Percentiles rank a stretch among this genome's conserved stretches.
These are phyloP conservation scores for Erysimum cheiri DNA, from an alignment of 441 rosid genomes.

Conservation along the genomic window DNA sequence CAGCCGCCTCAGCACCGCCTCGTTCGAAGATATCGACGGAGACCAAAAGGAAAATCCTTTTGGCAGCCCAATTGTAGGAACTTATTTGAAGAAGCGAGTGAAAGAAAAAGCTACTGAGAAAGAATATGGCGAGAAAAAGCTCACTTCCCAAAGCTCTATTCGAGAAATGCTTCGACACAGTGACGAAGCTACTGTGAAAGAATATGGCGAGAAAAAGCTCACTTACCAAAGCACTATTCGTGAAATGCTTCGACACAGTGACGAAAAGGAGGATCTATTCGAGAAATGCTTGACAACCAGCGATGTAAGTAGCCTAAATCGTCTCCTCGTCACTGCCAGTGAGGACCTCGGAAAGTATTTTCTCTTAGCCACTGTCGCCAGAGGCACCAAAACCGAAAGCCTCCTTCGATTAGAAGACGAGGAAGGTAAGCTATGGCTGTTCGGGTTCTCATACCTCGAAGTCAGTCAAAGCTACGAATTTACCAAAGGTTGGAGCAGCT, in stretches of 20 bases:
- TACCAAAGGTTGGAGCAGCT: slow-evolving; percentile 87
- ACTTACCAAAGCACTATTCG: too few relatives aligned
- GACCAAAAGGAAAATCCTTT: slow-evolving; percentile 5
- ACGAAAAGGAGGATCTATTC: not conserved
- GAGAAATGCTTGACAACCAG: not conserved
- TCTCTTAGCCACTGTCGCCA: too few relatives aligned
- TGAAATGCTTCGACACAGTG: too few relatives aligned
- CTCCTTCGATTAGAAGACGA: slow-evolving; percentile 65
- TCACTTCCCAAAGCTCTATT: not conserved
- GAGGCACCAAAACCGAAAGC: not conserved
- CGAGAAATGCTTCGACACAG: too few relatives aligned
- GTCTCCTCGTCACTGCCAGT: too few relatives aligned
- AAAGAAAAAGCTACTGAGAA: not conserved
- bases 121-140: not conserved
- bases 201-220: too few relatives aligned
- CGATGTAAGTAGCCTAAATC: too few relatives aligned
- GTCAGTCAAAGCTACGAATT: slow-evolving; percentile 61
- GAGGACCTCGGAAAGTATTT: too few relatives aligned
- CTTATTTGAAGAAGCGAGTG: not conserved
- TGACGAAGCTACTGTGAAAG: too few relatives aligned
- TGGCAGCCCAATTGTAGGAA: not conserved
- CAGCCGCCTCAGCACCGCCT: not conserved
- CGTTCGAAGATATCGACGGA: not conserved
- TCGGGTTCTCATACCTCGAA: slow-evolving; percentile 70
- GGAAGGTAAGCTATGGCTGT: slow-evolving; percentile 73